Evolutionary conservation across 2,329 filamentous ascomycete species (phyloP).

Genomic region (Fusarium miscanthi): DNA sequence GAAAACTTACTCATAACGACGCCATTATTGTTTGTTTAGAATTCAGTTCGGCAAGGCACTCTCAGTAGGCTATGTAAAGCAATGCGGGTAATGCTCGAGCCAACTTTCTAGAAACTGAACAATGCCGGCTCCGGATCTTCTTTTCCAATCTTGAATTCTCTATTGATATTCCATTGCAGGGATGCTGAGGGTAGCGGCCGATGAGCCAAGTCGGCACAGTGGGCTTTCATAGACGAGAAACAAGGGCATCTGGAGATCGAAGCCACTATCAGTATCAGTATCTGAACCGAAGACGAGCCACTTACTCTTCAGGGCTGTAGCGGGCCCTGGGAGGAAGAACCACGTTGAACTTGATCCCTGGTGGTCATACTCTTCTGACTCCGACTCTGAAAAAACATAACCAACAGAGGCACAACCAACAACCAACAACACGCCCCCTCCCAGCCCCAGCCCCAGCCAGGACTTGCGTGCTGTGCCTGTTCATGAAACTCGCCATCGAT

Average conservation of each 20-base stretch:
- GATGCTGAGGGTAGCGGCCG: background rate
- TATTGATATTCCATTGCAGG: background rate
- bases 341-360: conserved; percentile 5
- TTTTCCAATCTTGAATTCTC: conserved; percentile 4
- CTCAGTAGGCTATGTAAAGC: conserved; percentile 10
- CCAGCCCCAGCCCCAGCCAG: conserved; percentile 11
- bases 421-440: background rate
- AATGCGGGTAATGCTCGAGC: background rate
- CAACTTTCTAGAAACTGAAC: background rate
- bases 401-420: conserved; percentile 14
- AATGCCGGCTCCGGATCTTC: background rate
- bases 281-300: background rate
- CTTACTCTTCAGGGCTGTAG: conserved; percentile 15
- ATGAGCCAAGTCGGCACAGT: conserved; percentile 1
- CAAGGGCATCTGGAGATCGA: background rate
- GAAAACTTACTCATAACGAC: background rate
- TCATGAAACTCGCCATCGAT: conserved; percentile 36
- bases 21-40: background rate
- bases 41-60: conserved; percentile 23
- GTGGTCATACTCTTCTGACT: background rate
- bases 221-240: background rate
- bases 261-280: background rate
- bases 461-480: background rate
- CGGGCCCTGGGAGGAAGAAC: background rate
- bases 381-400: background rate